Conservation (phyloP, 176 grass and related monocot species). For the Areca catechu region DNA sequence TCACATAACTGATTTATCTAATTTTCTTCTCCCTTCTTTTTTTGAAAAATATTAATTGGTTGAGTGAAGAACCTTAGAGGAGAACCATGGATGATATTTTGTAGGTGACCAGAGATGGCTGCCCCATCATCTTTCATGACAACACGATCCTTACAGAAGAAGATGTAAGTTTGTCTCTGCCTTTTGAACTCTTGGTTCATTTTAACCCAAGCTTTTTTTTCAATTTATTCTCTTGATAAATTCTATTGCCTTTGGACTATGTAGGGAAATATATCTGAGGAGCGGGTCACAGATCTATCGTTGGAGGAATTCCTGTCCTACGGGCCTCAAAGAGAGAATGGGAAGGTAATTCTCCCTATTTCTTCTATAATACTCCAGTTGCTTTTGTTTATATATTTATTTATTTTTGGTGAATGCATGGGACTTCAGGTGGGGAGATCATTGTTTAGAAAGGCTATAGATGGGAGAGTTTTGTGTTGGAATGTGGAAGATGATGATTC, state of each 20-base stretch:
- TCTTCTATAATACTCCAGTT: no score
- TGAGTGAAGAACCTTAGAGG: slow-evolving; percentile 49
- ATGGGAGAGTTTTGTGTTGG: slow-evolving; percentile 59
- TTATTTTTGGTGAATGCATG: no score
- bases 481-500: slow-evolving; percentile 59
- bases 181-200: not conserved
- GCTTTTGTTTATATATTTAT: no score
- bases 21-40: not conserved
- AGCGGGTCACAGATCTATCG: slow-evolving; percentile 46
- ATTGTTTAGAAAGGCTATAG: slow-evolving; percentile 57
- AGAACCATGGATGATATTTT: slow-evolving; percentile 33
- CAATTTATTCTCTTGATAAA: not conserved
- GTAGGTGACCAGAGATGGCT: slow-evolving; percentile 72
- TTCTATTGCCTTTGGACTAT: not conserved
- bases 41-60: slow-evolving; percentile 27
- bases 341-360: not conserved
- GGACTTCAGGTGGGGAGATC: slow-evolving; percentile 36
- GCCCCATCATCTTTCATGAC: slow-evolving; percentile 84
- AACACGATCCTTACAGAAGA: slow-evolving; percentile 49
- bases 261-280: slow-evolving; percentile 51
- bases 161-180: slow-evolving; percentile 32
- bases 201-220: no score
- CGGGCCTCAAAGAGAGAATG: slow-evolving; percentile 51
- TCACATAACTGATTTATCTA: slow-evolving; percentile 31
- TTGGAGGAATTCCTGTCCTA: slow-evolving; percentile 70